Evolutionary conservation across 768 basidiomycete genomes (phyloP).

Genomic region (Russula sp.): DNA sequence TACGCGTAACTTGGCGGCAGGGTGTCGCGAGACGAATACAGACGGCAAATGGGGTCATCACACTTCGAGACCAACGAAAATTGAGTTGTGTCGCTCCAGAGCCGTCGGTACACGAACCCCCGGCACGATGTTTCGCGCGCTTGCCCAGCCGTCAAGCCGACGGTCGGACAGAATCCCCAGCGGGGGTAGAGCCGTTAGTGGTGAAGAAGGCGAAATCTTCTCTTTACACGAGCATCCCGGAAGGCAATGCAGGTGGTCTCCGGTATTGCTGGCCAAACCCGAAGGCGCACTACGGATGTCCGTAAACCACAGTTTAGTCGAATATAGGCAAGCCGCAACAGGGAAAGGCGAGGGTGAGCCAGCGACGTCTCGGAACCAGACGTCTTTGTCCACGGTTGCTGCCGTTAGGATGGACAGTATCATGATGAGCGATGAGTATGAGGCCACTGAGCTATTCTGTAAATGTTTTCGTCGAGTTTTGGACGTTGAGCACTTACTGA

Average conservation of each 20-base stretch:
- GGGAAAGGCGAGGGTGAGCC: slow-evolving; percentile 31
- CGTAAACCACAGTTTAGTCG: slow-evolving; percentile 12
- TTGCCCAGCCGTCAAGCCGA: not conserved
- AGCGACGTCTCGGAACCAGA: slow-evolving; percentile 31
- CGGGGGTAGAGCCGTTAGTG: slow-evolving; percentile 22
- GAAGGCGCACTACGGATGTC: not conserved
- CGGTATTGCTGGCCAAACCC: not conserved
- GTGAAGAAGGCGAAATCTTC: slow-evolving; percentile 28
- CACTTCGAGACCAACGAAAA: slow-evolving; percentile 27
- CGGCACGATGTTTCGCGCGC: slow-evolving; percentile 17
- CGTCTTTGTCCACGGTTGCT: slow-evolving; percentile 27
- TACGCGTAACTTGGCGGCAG: not conserved
- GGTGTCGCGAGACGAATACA: not conserved
- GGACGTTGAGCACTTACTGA: slow-evolving; percentile 16
- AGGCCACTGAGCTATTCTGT: slow-evolving; percentile 15
- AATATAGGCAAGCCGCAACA: slow-evolving; percentile 15
- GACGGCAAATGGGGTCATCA: slow-evolving; percentile 4
- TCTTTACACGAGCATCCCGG: slow-evolving; percentile 27
- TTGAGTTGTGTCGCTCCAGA: slow-evolving; percentile 29
- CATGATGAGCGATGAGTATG: slow-evolving; percentile 22
- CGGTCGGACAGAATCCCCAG: slow-evolving; percentile 10
- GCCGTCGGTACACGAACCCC: slow-evolving; percentile 29
- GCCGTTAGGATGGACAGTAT: slow-evolving; percentile 23
- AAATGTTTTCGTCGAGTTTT: not conserved
- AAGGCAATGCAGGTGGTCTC: slow-evolving; percentile 19